A percentile compares a stretch with the other conserved stretches of the same genome.
Conservation (phyloP, 371 early-diverging fungal genomes). For the Nematocida minor region DNA sequence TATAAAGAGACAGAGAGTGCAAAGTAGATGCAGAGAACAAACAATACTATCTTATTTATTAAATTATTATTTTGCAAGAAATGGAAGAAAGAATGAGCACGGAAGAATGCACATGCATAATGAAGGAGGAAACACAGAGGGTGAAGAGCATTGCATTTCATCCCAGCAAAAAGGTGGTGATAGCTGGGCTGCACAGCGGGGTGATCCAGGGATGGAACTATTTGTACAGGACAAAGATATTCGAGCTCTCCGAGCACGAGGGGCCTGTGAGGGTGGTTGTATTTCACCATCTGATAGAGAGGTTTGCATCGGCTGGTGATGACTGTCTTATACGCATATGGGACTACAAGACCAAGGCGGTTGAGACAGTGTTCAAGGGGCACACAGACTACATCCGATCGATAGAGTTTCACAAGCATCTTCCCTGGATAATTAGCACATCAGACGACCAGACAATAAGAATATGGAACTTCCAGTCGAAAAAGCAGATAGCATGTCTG, state of each 20-base stretch:
- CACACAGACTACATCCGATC: slow-evolving; percentile 96
- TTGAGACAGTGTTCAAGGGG: slow-evolving; percentile 84
- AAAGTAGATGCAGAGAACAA: background rate
- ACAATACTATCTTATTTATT: slow-evolving; percentile 40
- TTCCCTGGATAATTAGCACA: slow-evolving; percentile 89
- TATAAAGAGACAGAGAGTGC: too few species aligned
- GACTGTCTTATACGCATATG: slow-evolving; percentile 98
- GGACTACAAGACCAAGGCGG: slow-evolving; percentile 89
- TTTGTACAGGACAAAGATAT: slow-evolving; percentile 84
- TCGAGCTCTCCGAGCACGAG: slow-evolving; percentile 92
- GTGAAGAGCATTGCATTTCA: slow-evolving; percentile 94
- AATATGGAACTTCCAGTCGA: slow-evolving; percentile 98
- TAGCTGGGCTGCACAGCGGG: slow-evolving; percentile 91
- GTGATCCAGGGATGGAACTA: slow-evolving; percentile 95
- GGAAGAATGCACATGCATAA: slow-evolving; percentile 37
- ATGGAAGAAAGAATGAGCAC: background rate
- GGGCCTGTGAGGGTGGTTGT: slow-evolving; percentile 92
- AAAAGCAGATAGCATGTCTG: slow-evolving; percentile 84
- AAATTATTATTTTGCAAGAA: slow-evolving; percentile 31
- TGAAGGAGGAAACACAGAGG: slow-evolving; percentile 63
- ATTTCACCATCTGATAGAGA: slow-evolving; percentile 89
- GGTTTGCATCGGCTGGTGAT: slow-evolving; percentile 96
- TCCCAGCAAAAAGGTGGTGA: slow-evolving; percentile 88
- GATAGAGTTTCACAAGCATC: slow-evolving; percentile 90
- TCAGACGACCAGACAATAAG: slow-evolving; percentile 97